Conservation (phyloP, 176 grass and related monocot genomes). For the Aegilops longissima region DNA sequence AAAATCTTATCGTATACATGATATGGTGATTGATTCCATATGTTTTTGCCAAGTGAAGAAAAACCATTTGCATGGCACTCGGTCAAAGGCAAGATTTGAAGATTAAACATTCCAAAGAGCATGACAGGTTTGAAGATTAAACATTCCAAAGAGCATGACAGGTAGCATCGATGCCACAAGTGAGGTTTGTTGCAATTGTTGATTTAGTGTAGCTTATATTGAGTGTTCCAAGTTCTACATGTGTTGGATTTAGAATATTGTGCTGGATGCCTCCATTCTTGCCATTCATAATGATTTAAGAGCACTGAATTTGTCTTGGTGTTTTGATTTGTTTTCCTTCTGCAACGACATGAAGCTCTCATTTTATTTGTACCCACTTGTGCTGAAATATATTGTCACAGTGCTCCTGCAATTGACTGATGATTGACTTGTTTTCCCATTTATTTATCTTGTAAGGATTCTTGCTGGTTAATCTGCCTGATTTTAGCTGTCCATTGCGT, state of each 20-base stretch:
- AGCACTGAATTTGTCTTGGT: neutral
- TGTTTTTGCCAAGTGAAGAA: neutral
- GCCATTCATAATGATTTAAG: no score
- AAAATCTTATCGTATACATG: neutral
- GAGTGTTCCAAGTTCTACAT: neutral
- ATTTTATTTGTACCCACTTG: neutral
- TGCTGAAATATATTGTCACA: neutral
- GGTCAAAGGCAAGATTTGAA: neutral
- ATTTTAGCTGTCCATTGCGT: no score
- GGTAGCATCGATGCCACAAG: neutral
- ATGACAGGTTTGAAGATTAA: neutral
- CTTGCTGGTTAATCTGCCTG: no score
- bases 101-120: no score
- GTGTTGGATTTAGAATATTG: no score
- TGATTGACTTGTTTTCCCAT: no score
- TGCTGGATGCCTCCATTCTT: neutral
- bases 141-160: no score
- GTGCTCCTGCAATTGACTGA: no score
- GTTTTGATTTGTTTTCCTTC: neutral
- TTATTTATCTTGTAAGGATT: no score
- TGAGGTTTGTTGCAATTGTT: neutral
- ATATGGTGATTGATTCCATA: neutral
- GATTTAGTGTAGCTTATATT: neutral
- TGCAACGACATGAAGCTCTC: neutral
- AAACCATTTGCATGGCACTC: neutral